These are phyloP conservation scores for Aspergillus funiculosus DNA, from an alignment of 495 filamentous ascomycete species.

Conservation along the genomic window DNA sequence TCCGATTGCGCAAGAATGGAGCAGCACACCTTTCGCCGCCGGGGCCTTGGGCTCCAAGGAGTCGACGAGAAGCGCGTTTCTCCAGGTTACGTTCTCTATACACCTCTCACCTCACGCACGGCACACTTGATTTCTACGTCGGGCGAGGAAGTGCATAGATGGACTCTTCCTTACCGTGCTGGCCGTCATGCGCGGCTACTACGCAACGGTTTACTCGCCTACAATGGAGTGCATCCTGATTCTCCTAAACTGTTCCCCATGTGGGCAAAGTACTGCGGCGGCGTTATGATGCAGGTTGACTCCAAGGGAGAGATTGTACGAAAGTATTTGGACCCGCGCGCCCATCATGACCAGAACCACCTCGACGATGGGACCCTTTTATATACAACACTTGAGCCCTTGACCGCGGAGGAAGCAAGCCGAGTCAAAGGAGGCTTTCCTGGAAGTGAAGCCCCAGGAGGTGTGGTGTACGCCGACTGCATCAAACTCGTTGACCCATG, in stretches of 20 bases:
- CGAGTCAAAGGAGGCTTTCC: conserved; percentile 37
- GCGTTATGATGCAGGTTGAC: conserved; percentile 40
- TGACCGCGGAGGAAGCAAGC: conserved; percentile 29
- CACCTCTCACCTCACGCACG: conserved; percentile 36
- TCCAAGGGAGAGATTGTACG: conserved; percentile 30
- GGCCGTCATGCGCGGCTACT: conserved; percentile 42
- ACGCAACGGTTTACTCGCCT: conserved; percentile 38
- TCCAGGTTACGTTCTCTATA: conserved; percentile 40
- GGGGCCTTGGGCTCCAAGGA: conserved; percentile 39
- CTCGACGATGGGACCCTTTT: conserved; percentile 37
- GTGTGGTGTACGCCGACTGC: conserved; percentile 37
- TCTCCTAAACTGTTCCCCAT: conserved; percentile 38
- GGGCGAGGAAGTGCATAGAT: conserved; percentile 40
- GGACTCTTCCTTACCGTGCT: conserved; percentile 37
- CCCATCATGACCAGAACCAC: conserved; percentile 45
- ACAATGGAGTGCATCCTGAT: conserved; percentile 39
- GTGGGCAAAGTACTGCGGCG: conserved; percentile 44
- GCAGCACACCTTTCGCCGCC: conserved; percentile 39
- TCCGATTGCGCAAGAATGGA: conserved; percentile 26
- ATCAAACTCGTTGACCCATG: conserved; percentile 39
- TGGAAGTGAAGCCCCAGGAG: conserved; percentile 33
- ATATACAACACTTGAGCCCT: conserved; percentile 39
- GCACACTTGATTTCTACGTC: conserved; percentile 39
- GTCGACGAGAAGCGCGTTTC: conserved; percentile 34
- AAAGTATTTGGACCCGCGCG: conserved; percentile 37